Evolutionary conservation across 73 alveolate species (phyloP), one percentile per base, ranked within the genome.

Genomic region (Paramecium pentaurelia): DNA sequence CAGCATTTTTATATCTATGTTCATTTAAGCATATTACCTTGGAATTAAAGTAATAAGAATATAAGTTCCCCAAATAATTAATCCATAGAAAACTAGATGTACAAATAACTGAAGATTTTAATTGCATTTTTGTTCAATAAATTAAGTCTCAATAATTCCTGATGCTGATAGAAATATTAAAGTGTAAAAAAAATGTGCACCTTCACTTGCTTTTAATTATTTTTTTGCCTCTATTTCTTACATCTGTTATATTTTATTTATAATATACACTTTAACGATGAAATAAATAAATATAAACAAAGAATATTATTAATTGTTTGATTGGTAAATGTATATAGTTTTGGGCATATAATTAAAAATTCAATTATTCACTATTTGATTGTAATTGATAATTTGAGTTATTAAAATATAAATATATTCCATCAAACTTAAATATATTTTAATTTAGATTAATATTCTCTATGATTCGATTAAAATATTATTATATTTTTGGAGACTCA

Each of bases 181-280:
- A 70, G 91, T 42, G 32, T 70, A 88, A 88, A 88, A 88, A 64
- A 88, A 88, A 42, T 88, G 94, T 20, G 94, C 94, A 18, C 94
- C 94, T 44, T 88, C 94, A 37, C 90, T 70, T 16, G 94, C 86
- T 28, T 88, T 88, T 22, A 88, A 84, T 37, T 88, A 37, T 14
- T 75, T 70, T 47, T 88, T 88, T 25, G 94, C 94, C 36, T 88
- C 91, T 34, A 88, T 88, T 71, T 88, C 94, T 47, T 70, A 28
- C 94, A 88, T 88, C 37, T 88, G 11, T 3, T 12, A 16, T 60
- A 58, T 42, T 42, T 49, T 49, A 60, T 60, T 60, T 60, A 60
- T 49, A 49, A 12, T 49, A 49, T 49, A 49, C 27, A 49, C 27
- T 49, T 60, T 60, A 60, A 60, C 77, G 77, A 60, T 60, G 60